Base-by-base conservation (phyloP, 495 filamentous ascomycete species). In the Penicillium paradoxum region DNA sequence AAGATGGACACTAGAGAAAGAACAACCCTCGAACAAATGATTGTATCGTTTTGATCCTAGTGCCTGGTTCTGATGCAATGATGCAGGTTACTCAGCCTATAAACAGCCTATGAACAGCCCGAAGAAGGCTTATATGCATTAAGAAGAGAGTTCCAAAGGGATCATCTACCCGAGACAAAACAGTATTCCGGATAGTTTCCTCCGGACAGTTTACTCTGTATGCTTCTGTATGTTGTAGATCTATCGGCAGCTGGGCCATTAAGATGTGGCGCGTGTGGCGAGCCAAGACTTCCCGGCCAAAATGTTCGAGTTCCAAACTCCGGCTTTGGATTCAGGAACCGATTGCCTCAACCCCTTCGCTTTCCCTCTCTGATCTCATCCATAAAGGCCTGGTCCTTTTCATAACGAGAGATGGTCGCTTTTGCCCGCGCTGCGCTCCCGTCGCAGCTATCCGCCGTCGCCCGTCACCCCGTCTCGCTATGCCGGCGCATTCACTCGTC, bases 401-500 rank as follows among this genome's bases (percentile, higher is more conserved):
- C 29, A 2, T 3, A 19, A 30, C 25, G 14, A 43, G 40, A 14
- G 30, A 68, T 67, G 57, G 41, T 60, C n/a, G 30, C n/a, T 43
- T 39, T 72, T 41, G 27, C 62, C 52, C 69, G 63, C 15, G 42
- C 58, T 57, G 53, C 53, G 37, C 41, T 62, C 6, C 52, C 63
- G 14, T 53, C 54, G 44, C 69, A 54, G 49, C 53, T 60, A 36
- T 46, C 59, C 29, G 55, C 53, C 1, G 15, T 53, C 34, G 38
- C 50, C 11, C 55, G 56, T 41, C 54, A 17, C 47, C 61, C 57
- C 56, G 45, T 48, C 30, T 50, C 56, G 33, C 36, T 58, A 30
- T 54, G 53, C 27, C 70, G 67, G 27, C 74, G 58, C 55, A 73
- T 88, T n/a, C 79, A 84, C 63, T 80, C 76, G 4, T 76, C 76